Conservation (phyloP, 306 rosid genomes). For the Rosa multiflora region DNA sequence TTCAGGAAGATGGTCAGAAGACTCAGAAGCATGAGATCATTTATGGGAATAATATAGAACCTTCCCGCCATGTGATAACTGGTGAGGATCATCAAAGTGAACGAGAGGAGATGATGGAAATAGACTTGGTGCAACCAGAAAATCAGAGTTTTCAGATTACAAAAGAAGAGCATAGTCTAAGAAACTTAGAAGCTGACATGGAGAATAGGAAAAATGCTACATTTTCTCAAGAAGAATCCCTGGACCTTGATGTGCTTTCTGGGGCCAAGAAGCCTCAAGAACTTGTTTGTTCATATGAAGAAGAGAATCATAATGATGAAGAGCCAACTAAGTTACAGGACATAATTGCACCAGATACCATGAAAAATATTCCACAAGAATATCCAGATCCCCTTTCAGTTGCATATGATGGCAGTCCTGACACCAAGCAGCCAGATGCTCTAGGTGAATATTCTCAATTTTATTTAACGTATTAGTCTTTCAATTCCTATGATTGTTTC, state of each 20-base stretch:
- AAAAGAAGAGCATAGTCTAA: slow-evolving; percentile 25
- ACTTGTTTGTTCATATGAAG: slow-evolving; percentile 27
- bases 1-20: slow-evolving; percentile 27
- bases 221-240: slow-evolving; percentile 27
- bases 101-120: slow-evolving; percentile 15
- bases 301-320: slow-evolving; percentile 31
- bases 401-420: slow-evolving; percentile 36
- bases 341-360: slow-evolving; percentile 38
- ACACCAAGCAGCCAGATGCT: slow-evolving; percentile 37
- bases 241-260: slow-evolving; percentile 30
- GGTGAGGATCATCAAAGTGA: slow-evolving; percentile 35
- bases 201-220: slow-evolving; percentile 45
- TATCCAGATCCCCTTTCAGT: slow-evolving; percentile 19
- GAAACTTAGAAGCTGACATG: slow-evolving; percentile 30
- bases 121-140: slow-evolving; percentile 32
- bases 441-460: slow-evolving; percentile 33
- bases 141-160: slow-evolving; percentile 25
- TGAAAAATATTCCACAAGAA: slow-evolving; percentile 19
- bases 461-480: slow-evolving; percentile 4
- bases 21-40: slow-evolving; percentile 25
- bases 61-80: slow-evolving; percentile 18
- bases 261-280: slow-evolving; percentile 25
- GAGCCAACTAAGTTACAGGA: slow-evolving; percentile 24
- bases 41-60: slow-evolving; percentile 29
- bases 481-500: not conserved